A percentile compares a stretch with the other conserved stretches of the same genome.
Evolutionary conservation across 148 eudicot species (phyloP).

Genomic region (Amaranthus palmeri): DNA sequence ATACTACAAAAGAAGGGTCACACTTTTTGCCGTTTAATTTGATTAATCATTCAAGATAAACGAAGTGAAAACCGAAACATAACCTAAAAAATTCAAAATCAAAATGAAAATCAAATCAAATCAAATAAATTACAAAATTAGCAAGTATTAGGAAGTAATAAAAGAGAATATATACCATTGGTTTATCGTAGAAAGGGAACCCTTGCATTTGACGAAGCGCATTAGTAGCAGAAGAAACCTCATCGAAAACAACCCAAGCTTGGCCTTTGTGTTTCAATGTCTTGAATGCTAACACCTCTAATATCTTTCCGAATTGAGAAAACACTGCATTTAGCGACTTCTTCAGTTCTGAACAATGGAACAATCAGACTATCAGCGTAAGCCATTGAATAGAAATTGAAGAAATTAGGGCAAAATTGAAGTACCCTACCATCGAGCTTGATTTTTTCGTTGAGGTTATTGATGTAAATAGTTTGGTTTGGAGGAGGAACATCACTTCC

Average conservation of each 20-base stretch:
- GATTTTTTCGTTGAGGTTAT: slow-evolving; percentile 88
- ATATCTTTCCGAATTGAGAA: slow-evolving; percentile 87
- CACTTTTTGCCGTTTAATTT: too few relatives aligned
- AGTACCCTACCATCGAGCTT: slow-evolving; percentile 64
- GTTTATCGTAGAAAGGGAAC: slow-evolving; percentile 92
- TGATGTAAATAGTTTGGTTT: slow-evolving; percentile 83
- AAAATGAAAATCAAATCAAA: neutral
- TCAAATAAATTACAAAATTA: too few relatives aligned
- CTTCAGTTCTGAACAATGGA: slow-evolving; percentile 56
- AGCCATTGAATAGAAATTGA: neutral
- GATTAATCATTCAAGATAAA: too few relatives aligned
- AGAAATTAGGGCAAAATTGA: slow-evolving; percentile 16
- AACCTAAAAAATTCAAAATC: neutral
- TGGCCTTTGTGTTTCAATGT: slow-evolving; percentile 95
- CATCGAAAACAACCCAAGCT: slow-evolving; percentile 97
- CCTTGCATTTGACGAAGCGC: slow-evolving; percentile 92
- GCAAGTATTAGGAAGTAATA: neutral
- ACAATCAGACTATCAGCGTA: neutral
- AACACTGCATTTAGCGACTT: slow-evolving; percentile 79
- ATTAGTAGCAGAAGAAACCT: slow-evolving; percentile 67
- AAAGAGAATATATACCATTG: slow-evolving; percentile 53
- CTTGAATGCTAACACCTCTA: slow-evolving; percentile 95
- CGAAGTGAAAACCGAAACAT: neutral
- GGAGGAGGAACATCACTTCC: slow-evolving; percentile 47
- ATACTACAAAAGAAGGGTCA: too few relatives aligned